Conservation (phyloP, 176 grass and related monocot species). For the Aegilops tauschii region DNA sequence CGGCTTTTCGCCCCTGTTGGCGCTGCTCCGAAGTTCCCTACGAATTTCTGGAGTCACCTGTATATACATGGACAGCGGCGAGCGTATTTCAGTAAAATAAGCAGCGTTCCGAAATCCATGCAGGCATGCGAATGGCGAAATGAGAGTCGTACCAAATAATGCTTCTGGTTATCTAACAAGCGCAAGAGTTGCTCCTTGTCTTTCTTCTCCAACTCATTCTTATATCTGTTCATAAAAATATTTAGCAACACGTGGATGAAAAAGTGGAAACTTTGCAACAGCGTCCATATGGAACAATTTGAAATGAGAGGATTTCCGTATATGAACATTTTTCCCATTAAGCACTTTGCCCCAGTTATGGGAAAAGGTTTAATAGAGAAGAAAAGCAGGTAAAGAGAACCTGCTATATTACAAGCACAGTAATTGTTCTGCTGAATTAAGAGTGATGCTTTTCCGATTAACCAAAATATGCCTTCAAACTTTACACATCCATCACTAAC, state of each 20-base stretch:
- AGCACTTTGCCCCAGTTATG: too few relatives aligned
- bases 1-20: slow-evolving; percentile 63
- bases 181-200: slow-evolving; percentile 65
- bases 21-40: slow-evolving; percentile 66
- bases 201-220: slow-evolving; percentile 73
- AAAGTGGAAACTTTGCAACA: neutral
- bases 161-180: slow-evolving; percentile 86
- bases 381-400: neutral
- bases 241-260: neutral
- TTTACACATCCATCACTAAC: slow-evolving; percentile 34
- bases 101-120: neutral
- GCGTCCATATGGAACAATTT: too few relatives aligned
- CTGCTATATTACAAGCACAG: neutral
- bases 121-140: neutral
- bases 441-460: neutral
- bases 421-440: neutral
- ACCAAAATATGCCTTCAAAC: neutral
- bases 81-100: neutral
- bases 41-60: slow-evolving; percentile 93
- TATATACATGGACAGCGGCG: neutral
- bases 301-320: too few relatives aligned
- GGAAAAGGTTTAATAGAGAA: neutral
- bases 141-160: slow-evolving; percentile 63
- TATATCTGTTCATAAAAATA: slow-evolving; percentile 55
- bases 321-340: too few relatives aligned